These are phyloP conservation scores for Lichtheimia hyalospora DNA, from an alignment of 371 early-diverging fungal species.

Conservation along the genomic window DNA sequence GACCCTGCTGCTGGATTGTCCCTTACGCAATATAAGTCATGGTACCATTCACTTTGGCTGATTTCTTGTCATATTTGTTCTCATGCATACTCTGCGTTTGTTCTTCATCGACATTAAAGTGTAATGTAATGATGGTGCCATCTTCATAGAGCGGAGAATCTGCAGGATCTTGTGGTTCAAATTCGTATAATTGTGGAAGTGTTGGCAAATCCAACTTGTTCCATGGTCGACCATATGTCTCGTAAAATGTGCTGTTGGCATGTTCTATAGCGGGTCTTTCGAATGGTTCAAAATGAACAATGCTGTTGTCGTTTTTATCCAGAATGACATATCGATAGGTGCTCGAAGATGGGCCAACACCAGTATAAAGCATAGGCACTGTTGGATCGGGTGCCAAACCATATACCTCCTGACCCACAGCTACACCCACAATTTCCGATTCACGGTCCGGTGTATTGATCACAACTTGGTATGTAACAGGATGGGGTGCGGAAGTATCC, in stretches of 20 bases:
- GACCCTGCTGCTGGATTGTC: not conserved
- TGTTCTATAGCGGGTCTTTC: constrained; percentile 29
- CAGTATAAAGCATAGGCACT: constrained; percentile 21
- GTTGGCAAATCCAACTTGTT: constrained; percentile 22
- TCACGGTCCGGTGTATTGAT: constrained; percentile 7
- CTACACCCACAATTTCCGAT: constrained; percentile 18
- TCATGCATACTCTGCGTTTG: constrained; percentile 19
- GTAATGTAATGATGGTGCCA: constrained; percentile 22
- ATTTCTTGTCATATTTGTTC: constrained; percentile 18
- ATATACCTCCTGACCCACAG: constrained; percentile 26
- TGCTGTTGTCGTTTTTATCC: constrained; percentile 4
- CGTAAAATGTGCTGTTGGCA: constrained; percentile 21
- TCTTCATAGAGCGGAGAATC: constrained; percentile 23
- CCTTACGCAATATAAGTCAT: constrained; percentile 27
- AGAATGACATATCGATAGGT: constrained; percentile 30
- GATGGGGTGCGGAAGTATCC: not conserved
- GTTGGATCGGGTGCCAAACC: constrained; percentile 11
- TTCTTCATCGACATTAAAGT: constrained; percentile 17
- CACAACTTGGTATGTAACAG: constrained; percentile 25
- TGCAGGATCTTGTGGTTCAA: constrained; percentile 6
- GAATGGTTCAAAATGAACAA: constrained; percentile 25
- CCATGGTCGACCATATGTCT: constrained; percentile 33
- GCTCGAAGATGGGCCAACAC: constrained; percentile 15
- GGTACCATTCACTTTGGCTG: constrained; percentile 12
- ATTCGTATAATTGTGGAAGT: constrained; percentile 23